phyloP scores from a whole-genome alignment of 2,329 filamentous ascomycete species.

The Helotiales sp. region DNA sequence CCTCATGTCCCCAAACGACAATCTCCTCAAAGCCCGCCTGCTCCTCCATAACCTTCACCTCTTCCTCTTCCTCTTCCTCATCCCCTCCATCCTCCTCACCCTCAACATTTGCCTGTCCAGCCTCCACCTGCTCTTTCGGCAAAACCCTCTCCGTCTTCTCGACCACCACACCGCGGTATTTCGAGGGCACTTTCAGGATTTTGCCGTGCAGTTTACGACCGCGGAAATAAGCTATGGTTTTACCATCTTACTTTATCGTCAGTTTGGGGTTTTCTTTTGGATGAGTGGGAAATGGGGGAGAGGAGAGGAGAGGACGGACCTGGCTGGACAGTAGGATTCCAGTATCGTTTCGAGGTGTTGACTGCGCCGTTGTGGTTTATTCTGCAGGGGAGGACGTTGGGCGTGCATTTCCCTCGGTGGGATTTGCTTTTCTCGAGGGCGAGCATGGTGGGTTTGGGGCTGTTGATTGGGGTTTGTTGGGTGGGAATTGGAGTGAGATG shows the following conservation, averaged over 20 bases:
- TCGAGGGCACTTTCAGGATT: constrained; percentile 67
- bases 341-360: constrained; percentile 68
- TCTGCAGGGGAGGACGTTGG: constrained; percentile 80
- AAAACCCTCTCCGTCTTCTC: constrained; percentile 50
- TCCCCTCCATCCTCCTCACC: constrained; percentile 47
- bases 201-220: constrained; percentile 79
- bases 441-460: constrained; percentile 31
- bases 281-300: not conserved
- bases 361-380: constrained; percentile 80
- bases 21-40: constrained; percentile 74
- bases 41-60: constrained; percentile 63
- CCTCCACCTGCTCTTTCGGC: constrained; percentile 29
- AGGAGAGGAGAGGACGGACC: constrained; percentile 43
- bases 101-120: constrained; percentile 20
- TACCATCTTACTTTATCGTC: constrained; percentile 55
- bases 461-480: not conserved
- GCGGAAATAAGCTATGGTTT: constrained; percentile 70
- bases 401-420: constrained; percentile 39
- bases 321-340: constrained; percentile 61
- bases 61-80: constrained; percentile 53
- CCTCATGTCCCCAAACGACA: constrained; percentile 85
- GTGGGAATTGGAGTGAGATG: not conserved
- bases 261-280: no score
- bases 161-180: constrained; percentile 70
- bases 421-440: constrained; percentile 38